phyloP scores from a whole-genome alignment of 2,329 filamentous ascomycete species.

The Lecanicillium sp. region DNA sequence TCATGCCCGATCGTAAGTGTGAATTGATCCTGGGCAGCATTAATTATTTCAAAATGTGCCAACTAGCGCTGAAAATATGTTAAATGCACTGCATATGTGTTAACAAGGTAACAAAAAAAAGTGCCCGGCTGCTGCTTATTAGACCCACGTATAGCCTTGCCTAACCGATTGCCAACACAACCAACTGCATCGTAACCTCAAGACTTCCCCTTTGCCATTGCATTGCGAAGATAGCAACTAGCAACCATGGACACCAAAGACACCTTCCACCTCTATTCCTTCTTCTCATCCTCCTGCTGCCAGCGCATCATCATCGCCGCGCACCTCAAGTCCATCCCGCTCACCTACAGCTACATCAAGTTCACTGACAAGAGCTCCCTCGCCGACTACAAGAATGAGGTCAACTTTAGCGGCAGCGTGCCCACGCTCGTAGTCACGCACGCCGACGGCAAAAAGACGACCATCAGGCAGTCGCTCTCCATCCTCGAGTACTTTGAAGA shows the following conservation, averaged over 20 bases:
- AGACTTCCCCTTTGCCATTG: no score
- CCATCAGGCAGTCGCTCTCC: constrained; percentile 1
- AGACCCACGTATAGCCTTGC: no score
- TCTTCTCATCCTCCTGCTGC: constrained; percentile 5
- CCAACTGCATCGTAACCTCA: no score
- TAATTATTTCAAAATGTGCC: no score
- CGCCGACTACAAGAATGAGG: background rate
- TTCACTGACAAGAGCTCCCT: background rate
- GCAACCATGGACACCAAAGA: background rate
- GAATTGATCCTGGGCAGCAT: no score
- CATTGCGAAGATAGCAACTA: no score
- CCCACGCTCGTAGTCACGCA: constrained; percentile 4
- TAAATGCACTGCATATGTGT: no score
- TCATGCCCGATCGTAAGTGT: no score
- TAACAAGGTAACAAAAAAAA: no score
- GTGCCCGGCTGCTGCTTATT: no score
- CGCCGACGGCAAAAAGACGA: background rate
- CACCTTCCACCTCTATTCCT: constrained; percentile 1
- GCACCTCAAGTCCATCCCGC: constrained; percentile 6
- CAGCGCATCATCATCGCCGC: constrained; percentile 7
- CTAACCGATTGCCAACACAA: no score
- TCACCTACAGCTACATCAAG: constrained; percentile 1
- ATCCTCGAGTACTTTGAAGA: constrained; percentile 7
- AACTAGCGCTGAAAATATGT: no score
- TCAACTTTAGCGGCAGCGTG: constrained; percentile 4